These are phyloP conservation scores for Wilhelminamyces savonicus DNA, from an alignment of 805 yeast species.

Conservation along the genomic window DNA sequence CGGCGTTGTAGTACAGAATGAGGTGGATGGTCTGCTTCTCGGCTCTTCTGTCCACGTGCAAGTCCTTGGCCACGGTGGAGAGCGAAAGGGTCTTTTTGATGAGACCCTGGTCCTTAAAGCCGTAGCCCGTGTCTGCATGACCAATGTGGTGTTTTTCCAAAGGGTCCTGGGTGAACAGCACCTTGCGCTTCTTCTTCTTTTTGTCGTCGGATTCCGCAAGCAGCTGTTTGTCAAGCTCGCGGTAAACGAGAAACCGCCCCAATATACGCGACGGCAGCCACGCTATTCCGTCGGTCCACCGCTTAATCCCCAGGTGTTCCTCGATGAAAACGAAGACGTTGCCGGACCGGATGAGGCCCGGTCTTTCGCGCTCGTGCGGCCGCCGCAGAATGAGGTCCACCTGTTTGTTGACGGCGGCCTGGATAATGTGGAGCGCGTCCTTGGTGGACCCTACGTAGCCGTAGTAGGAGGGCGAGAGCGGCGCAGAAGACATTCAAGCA, in stretches of 20 bases:
- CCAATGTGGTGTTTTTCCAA: constrained; percentile 31
- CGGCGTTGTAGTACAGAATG: constrained; percentile 71
- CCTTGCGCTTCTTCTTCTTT: constrained; percentile 29
- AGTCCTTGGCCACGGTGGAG: constrained; percentile 33
- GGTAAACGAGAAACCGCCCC: constrained; percentile 78
- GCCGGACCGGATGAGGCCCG: constrained; percentile 63
- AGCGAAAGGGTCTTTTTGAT: constrained; percentile 78
- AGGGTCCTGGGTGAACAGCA: background rate
- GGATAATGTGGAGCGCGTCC: constrained; percentile 78
- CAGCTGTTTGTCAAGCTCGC: constrained; percentile 45
- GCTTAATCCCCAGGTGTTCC: constrained; percentile 71
- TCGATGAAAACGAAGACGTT: constrained; percentile 81
- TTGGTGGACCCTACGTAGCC: constrained; percentile 79
- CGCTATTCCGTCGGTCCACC: constrained; percentile 96
- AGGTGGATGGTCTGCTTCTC: constrained; percentile 55
- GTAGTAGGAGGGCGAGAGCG: constrained; percentile 48
- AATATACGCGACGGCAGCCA: constrained; percentile 91
- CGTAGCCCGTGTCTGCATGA: constrained; percentile 52
- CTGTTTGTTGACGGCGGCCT: constrained; percentile 62
- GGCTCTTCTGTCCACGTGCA: constrained; percentile 16
- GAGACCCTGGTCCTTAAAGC: constrained; percentile 65
- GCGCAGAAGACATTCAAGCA: constrained; percentile 8
- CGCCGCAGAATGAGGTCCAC: constrained; percentile 65
- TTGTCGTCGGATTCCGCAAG: constrained; percentile 37
- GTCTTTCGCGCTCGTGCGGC: constrained; percentile 75